These are phyloP conservation scores for Exobasidium cylindrosporum DNA, from an alignment of 1,284 basidiomycete species.

Conservation along the genomic window DNA sequence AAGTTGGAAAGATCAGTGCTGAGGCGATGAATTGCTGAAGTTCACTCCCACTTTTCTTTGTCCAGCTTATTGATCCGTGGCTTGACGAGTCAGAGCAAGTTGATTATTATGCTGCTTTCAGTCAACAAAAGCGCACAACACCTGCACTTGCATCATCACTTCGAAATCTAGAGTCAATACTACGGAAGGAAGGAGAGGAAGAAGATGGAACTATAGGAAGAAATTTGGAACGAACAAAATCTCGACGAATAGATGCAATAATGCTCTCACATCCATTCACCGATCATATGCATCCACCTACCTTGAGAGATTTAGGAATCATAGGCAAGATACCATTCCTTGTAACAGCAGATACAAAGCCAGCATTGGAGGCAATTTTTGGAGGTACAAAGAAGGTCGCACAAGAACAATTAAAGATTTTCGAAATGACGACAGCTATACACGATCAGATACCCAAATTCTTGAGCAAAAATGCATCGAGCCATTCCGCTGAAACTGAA, in stretches of 20 bases:
- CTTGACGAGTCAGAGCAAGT: constrained; percentile 14
- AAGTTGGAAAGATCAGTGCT: constrained; percentile 1
- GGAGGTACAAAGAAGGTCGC: neutral
- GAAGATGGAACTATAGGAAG: neutral
- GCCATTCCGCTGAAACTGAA: neutral
- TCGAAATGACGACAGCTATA: neutral
- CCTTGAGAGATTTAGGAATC: constrained; percentile 9
- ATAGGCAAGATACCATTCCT: constrained; percentile 1
- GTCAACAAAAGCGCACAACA: constrained; percentile 10
- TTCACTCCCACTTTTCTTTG: neutral
- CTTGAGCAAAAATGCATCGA: too few relatives aligned
- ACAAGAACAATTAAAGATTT: neutral
- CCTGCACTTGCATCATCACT: constrained; percentile 10
- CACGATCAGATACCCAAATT: neutral
- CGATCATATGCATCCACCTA: constrained; percentile 20
- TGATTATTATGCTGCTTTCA: constrained; percentile 16
- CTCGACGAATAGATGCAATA: constrained; percentile 15
- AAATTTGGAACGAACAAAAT: neutral
- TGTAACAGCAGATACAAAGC: constrained; percentile 1
- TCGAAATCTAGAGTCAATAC: constrained; percentile 6
- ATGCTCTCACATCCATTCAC: constrained; percentile 20
- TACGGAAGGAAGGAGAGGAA: constrained; percentile 6
- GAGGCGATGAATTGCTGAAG: neutral
- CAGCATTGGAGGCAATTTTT: neutral
- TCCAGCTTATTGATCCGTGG: constrained; percentile 21